Percentiles rank a stretch among this genome's conserved stretches.
These are phyloP conservation scores for Hordeum marinum DNA, from an alignment of 176 grass and related monocot genomes.

Conservation along the genomic window DNA sequence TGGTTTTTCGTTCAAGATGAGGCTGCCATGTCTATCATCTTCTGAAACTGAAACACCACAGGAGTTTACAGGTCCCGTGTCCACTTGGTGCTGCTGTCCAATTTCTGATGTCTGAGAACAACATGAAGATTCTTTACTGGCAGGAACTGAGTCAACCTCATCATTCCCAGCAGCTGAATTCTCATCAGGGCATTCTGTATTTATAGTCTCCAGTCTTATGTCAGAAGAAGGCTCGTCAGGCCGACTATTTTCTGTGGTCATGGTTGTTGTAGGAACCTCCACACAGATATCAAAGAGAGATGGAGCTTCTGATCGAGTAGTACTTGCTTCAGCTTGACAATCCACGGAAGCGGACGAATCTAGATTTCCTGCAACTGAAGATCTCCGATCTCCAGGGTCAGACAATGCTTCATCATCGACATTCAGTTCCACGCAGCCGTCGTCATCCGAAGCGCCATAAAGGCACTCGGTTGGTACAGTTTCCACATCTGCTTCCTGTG, in stretches of 20 bases:
- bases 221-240: neutral
- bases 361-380: constrained; percentile 9
- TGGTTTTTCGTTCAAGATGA: neutral
- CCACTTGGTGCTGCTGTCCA: neutral
- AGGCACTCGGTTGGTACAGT: constrained; percentile 54
- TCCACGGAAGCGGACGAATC: neutral
- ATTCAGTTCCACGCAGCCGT: constrained; percentile 5
- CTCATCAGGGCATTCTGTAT: neutral
- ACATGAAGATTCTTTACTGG: neutral
- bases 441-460: constrained; percentile 52
- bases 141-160: neutral
- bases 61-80: neutral
- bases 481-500: constrained; percentile 62
- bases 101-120: neutral
- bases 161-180: constrained; percentile 4
- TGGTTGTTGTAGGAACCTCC: neutral
- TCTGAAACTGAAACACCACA: neutral
- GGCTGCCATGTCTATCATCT: neutral
- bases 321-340: constrained; percentile 6
- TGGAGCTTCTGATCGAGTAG: constrained; percentile 13
- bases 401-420: neutral
- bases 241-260: neutral
- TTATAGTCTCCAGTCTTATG: neutral
- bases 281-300: constrained; percentile 41
- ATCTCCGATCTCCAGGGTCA: constrained; percentile 1